phyloP scores from a whole-genome alignment of 192 early-diverging fungal species.

The Backusella circina region DNA sequence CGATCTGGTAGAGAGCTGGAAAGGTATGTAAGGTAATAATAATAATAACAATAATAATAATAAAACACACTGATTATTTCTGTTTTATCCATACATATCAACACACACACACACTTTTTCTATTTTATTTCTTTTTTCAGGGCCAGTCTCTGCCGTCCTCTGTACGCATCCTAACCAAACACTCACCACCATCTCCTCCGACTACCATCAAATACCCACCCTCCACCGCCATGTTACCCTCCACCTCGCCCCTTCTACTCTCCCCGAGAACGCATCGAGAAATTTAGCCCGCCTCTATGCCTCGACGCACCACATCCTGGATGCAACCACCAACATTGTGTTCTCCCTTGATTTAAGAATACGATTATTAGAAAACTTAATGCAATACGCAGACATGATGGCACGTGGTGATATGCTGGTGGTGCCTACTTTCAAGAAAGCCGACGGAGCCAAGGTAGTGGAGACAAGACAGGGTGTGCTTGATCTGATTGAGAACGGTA shows the following conservation, averaged over 20 bases:
- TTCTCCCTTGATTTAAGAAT: slow-evolving; percentile 31
- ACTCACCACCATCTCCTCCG: not conserved
- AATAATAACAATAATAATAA: not conserved
- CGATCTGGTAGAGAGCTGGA: slow-evolving; percentile 42
- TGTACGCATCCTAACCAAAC: slow-evolving; percentile 23
- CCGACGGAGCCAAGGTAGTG: not conserved
- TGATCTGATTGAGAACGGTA: slow-evolving; percentile 12
- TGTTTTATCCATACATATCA: not conserved
- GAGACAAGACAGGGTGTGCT: slow-evolving; percentile 31
- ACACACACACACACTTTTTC: not conserved
- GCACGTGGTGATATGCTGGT: slow-evolving; percentile 48
- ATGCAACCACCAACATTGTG: slow-evolving; percentile 38
- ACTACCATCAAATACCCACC: not conserved
- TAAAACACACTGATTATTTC: not conserved
- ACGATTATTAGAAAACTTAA: slow-evolving; percentile 33
- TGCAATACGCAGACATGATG: slow-evolving; percentile 31
- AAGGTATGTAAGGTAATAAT: slow-evolving; percentile 34
- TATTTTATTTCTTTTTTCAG: slow-evolving; percentile 18
- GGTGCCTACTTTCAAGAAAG: slow-evolving; percentile 43
- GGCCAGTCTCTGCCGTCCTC: slow-evolving; percentile 53
- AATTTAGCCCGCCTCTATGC: slow-evolving; percentile 52
- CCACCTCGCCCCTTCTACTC: slow-evolving; percentile 30
- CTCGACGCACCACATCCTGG: slow-evolving; percentile 42
- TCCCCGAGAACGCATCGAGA: slow-evolving; percentile 42
- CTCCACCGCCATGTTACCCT: slow-evolving; percentile 38